phyloP scores from a whole-genome alignment of 352 stramenopile genomes.

The Phytophthora brassicae region DNA sequence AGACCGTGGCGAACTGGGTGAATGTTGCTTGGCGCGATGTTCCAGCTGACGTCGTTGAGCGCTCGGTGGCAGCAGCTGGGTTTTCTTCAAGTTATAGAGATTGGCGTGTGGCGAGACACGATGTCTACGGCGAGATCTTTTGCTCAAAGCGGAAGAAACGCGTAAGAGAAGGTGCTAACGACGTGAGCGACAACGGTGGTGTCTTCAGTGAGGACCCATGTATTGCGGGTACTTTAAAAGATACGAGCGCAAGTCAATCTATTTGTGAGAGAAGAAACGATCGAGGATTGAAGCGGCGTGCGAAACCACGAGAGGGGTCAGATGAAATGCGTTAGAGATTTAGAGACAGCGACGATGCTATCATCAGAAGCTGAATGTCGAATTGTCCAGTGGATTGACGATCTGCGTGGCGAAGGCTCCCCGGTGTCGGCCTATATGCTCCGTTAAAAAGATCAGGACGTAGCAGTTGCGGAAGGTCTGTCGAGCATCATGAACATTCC shows the following conservation, averaged over 20 bases:
- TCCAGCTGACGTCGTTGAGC: too few species aligned
- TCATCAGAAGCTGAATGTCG: slow-evolving; percentile 14
- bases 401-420: slow-evolving; percentile 18
- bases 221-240: not conserved
- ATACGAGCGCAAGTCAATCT: not conserved
- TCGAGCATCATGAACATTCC: not conserved
- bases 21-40: too few species aligned
- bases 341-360: slow-evolving; percentile 15
- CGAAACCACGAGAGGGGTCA: not conserved
- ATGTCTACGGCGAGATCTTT: too few species aligned
- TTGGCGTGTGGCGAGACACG: too few species aligned
- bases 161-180: too few species aligned
- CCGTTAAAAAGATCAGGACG: slow-evolving; percentile 12
- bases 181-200: too few species aligned
- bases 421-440: slow-evolving; percentile 33
- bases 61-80: too few species aligned
- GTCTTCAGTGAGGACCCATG: too few species aligned
- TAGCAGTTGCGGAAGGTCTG: slow-evolving; percentile 5
- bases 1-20: too few species aligned
- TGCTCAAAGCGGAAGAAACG: too few species aligned
- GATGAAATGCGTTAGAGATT: not conserved
- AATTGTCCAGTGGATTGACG: slow-evolving; percentile 30
- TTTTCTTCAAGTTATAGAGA: too few species aligned
- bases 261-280: not conserved
- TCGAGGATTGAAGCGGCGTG: not conserved